Evolutionary conservation across 306 rosid species (phyloP).

Genomic region (Oemleria cerasiformis): DNA sequence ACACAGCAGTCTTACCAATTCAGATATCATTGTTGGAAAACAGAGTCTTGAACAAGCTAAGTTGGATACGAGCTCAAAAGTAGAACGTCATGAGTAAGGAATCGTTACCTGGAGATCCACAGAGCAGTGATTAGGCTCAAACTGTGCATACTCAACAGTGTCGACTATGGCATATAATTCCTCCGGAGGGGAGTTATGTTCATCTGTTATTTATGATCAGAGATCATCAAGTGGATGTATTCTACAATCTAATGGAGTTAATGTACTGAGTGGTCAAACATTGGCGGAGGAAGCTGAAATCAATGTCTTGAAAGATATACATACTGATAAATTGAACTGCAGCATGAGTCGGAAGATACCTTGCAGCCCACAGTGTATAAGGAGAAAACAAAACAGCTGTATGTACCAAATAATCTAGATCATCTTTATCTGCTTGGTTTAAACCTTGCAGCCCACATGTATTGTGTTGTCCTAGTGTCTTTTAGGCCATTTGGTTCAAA

Average conservation of each 20-base stretch:
- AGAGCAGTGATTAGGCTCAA: not conserved
- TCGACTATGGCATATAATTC: constrained; percentile 29
- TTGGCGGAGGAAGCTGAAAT: constrained; percentile 34
- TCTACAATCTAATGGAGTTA: constrained; percentile 24
- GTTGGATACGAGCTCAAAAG: no score
- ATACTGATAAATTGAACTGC: not conserved
- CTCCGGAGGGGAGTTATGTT: constrained; percentile 21
- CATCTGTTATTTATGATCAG: constrained; percentile 26
- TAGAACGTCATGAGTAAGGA: not conserved
- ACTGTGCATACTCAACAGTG: not conserved
- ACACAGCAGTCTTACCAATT: constrained; percentile 94
- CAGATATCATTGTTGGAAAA: constrained; percentile 56
- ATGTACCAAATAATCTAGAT: constrained; percentile 29
- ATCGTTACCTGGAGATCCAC: not conserved
- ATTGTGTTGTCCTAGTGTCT: constrained; percentile 5
- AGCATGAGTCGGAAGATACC: not conserved
- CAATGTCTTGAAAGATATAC: not conserved
- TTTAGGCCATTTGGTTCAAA: not conserved
- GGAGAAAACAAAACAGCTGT: constrained; percentile 38
- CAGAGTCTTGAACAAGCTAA: no score
- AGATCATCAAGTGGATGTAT: constrained; percentile 20
- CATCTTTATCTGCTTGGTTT: constrained; percentile 13
- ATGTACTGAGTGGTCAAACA: constrained; percentile 15
- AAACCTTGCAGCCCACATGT: no score
- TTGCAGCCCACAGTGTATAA: constrained; percentile 21